Evolutionary conservation across 495 filamentous ascomycete genomes (phyloP).

Genomic region (Bacidia gigantensis): DNA sequence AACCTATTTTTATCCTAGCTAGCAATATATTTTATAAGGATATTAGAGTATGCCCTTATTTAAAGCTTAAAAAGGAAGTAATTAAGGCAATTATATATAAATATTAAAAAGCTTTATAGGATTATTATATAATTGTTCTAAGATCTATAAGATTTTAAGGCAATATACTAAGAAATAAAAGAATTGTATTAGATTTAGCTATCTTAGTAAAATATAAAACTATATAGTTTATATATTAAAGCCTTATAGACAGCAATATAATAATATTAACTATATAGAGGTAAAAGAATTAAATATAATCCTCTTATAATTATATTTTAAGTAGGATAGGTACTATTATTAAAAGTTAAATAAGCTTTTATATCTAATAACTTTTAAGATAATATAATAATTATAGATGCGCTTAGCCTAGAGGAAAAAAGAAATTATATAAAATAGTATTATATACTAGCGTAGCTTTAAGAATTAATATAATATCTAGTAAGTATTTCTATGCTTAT

Average conservation of each 20-base stretch:
- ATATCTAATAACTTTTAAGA: background rate
- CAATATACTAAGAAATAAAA: slow-evolving; percentile 3
- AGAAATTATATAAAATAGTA: background rate
- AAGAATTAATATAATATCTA: background rate
- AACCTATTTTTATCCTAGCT: background rate
- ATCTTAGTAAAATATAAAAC: background rate
- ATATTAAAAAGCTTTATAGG: background rate
- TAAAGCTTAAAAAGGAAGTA: background rate
- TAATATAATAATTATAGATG: slow-evolving; percentile 1
- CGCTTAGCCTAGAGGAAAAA: background rate
- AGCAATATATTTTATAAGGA: background rate
- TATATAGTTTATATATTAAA: background rate
- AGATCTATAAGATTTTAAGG: background rate
- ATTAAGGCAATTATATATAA: background rate
- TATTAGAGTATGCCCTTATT: slow-evolving; percentile 1
- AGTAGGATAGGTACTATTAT: background rate
- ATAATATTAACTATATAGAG: background rate
- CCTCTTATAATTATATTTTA: background rate
- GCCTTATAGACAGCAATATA: background rate
- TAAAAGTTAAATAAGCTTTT: background rate
- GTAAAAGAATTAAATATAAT: background rate
- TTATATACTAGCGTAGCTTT: background rate
- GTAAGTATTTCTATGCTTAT: background rate
- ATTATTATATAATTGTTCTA: background rate
- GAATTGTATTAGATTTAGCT: background rate